A percentile compares a stretch with the other conserved stretches of the same genome.
Conservation (phyloP, 106 monocot genomes). For the Acorus gramineus region DNA sequence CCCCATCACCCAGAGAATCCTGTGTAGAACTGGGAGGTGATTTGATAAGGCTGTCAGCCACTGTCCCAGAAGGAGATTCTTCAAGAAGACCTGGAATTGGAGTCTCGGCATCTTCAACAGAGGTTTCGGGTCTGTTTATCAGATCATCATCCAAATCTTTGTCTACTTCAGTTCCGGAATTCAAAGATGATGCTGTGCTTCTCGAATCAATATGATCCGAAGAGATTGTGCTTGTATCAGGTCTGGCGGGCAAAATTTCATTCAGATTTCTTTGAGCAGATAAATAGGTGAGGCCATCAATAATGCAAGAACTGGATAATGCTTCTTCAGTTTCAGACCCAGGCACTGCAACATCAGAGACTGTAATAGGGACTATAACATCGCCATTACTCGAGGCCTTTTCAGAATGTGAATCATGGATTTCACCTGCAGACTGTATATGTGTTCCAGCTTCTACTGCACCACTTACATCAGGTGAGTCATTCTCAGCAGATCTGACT, state of each 20-base stretch:
- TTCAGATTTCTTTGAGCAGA: slow-evolving; percentile 7
- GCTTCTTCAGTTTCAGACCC: slow-evolving; percentile 7
- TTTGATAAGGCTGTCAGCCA: too few species aligned
- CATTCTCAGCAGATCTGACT: neutral
- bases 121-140: neutral
- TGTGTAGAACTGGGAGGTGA: too few species aligned
- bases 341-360: slow-evolving; percentile 5
- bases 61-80: neutral
- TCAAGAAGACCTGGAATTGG: neutral
- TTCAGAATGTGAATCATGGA: slow-evolving; percentile 1
- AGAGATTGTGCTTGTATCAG: slow-evolving; percentile 1
- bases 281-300: slow-evolving; percentile 5
- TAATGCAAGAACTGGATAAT: slow-evolving; percentile 13
- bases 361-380: slow-evolving; percentile 6
- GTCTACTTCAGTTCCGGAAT: neutral
- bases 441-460: too few species aligned
- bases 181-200: neutral
- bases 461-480: too few species aligned
- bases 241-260: slow-evolving; percentile 11
- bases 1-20: too few species aligned
- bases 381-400: slow-evolving; percentile 10
- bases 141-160: slow-evolving; percentile 12
- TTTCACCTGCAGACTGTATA: slow-evolving; percentile 2
- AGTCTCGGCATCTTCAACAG: neutral
- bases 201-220: neutral